These are phyloP conservation scores for Eucalyptus coolabah DNA, from an alignment of 345 rosid genomes.

Conservation along the genomic window DNA sequence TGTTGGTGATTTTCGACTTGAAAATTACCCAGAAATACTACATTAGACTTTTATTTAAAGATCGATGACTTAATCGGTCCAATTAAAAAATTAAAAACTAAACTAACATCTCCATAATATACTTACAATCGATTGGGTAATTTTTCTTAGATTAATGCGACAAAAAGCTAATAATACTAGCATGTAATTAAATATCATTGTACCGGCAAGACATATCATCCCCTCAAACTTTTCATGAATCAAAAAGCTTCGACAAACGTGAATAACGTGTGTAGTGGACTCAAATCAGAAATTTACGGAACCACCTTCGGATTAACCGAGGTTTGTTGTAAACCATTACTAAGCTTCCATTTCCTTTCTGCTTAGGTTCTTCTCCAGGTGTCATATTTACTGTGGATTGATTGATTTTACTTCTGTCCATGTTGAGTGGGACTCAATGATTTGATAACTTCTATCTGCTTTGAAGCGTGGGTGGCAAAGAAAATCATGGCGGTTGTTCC, in stretches of 20 bases:
- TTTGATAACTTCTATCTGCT: background rate
- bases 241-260: background rate
- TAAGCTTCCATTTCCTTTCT: background rate
- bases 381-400: background rate
- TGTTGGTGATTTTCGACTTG: rapidly evolving
- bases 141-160: background rate
- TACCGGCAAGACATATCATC: background rate
- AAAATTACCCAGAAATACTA: rapidly evolving
- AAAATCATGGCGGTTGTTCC: background rate
- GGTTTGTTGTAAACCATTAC: background rate
- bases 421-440: background rate
- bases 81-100: rapidly evolving
- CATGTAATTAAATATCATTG: background rate
- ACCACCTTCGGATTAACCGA: background rate
- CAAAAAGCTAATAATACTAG: background rate
- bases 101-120: background rate
- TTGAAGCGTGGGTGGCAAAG: background rate
- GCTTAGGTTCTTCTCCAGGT: background rate
- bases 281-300: background rate
- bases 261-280: background rate
- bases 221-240: background rate
- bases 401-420: background rate
- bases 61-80: background rate
- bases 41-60: background rate
- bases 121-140: background rate